Evolutionary conservation across 371 early-diverging fungal genomes (phyloP).

Genomic region (Apophysomyces trapeziformis): DNA sequence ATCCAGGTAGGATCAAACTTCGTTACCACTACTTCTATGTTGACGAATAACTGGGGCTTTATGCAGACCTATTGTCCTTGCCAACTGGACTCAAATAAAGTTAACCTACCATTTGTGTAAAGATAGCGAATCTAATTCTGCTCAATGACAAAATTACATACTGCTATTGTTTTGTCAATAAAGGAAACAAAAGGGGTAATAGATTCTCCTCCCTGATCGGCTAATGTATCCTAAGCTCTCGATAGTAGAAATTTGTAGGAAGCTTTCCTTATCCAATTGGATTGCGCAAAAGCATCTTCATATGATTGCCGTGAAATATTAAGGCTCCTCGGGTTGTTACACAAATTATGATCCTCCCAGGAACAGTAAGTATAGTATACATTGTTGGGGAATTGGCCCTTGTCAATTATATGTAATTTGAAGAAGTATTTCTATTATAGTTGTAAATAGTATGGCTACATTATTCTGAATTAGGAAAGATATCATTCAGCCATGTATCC

Average conservation of each 20-base stretch:
- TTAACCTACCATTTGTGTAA: background rate
- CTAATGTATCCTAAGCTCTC: background rate
- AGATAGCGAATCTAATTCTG: background rate
- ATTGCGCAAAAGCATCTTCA: background rate
- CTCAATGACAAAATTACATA: background rate
- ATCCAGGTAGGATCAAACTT: too few species aligned
- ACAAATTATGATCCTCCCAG: background rate
- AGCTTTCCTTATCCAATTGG: background rate
- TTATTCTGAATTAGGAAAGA: too few species aligned
- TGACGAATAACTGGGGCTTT: too few species aligned
- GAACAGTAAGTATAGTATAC: background rate
- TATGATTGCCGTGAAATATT: constrained; percentile 2
- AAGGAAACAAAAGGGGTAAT: background rate
- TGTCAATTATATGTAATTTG: too few species aligned
- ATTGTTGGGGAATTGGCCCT: too few species aligned
- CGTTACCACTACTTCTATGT: too few species aligned
- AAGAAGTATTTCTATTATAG: too few species aligned
- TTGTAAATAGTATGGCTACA: background rate
- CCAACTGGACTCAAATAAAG: background rate
- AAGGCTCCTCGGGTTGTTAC: background rate
- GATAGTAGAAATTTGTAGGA: background rate
- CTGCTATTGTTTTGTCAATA: background rate
- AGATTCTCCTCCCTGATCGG: background rate
- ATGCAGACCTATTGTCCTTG: too few species aligned
- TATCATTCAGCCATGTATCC: too few species aligned